phyloP scores from a whole-genome alignment of 768 basidiomycete genomes.

The Cantharellus anzutake region DNA sequence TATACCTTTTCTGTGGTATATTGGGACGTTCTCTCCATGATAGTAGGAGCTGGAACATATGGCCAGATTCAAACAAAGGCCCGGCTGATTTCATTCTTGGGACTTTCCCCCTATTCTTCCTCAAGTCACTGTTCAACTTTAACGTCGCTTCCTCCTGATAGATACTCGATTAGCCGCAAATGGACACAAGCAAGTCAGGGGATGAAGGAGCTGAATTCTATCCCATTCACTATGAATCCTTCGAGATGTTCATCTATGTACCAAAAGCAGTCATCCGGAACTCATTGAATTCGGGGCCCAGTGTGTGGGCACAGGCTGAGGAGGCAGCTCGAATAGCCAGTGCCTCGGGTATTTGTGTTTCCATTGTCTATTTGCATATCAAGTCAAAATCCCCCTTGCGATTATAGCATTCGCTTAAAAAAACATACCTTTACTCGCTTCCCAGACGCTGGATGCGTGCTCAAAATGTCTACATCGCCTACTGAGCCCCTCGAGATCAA shows the following conservation, averaged over 20 bases:
- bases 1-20: too few species aligned
- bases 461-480: constrained; percentile 36
- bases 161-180: too few species aligned
- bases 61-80: too few species aligned
- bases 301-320: background rate
- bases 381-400: background rate
- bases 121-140: too few species aligned
- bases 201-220: background rate
- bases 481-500: background rate
- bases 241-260: too few species aligned
- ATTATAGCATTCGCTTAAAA: background rate
- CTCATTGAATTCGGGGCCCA: background rate
- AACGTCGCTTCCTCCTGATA: too few species aligned
- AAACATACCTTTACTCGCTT: constrained; percentile 48
- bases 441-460: constrained; percentile 62
- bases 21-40: too few species aligned
- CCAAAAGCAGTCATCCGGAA: background rate
- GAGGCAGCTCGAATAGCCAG: constrained; percentile 8
- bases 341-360: constrained; percentile 4
- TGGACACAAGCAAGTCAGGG: background rate
- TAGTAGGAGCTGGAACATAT: too few species aligned
- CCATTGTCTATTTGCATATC: constrained; percentile 3
- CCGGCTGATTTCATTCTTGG: too few species aligned
- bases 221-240: background rate
- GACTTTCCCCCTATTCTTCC: too few species aligned